Evolutionary conservation across 2,329 filamentous ascomycete genomes (phyloP), one percentile per base, ranked within the genome.

Genomic region (Pezicula radicicola): DNA sequence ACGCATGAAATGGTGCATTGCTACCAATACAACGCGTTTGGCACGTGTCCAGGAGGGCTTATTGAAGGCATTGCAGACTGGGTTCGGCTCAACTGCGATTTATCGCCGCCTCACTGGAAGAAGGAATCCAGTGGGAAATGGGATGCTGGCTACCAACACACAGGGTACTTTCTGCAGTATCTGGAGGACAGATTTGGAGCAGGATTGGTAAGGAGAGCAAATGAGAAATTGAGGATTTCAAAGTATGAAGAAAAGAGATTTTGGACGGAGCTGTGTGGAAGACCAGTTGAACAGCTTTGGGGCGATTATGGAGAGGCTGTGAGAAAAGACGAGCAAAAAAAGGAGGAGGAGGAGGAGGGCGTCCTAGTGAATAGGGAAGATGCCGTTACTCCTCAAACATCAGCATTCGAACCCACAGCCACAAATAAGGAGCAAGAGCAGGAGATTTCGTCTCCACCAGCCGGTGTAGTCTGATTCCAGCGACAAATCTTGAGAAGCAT

Each of bases 1-100:
- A 87, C 88, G 1, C 93, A 97, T 67, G 93, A 97, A 71, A 85
- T 97, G 55, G 93, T 97, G 13, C 94, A 97, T 73, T 97, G 91
- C 72, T 95, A 88, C 72, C 93, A 97, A 70, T 88, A 89, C 70
- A 86, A 90, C 61, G 87, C 77, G 2, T 73, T 62, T 18, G 77
- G 76, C 2, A 73, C 73, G 4, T 82, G 83, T 41, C 88, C 88
- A 0, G 86, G 86, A 1, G 94, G 94, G 0, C 70, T 97, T 44
- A 86, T 96, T 51, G 93, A 97, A 70, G 93, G 93, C 1, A 83
- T 97, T 49, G 93, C 93, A 18, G 94, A 97, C 71, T 97, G 90
- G 82, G 92, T 97, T 21, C 81, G 93, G 2, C 72, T 97, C 55
- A 84, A 83, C 57, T 85, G 85, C 46, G 80, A 79, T 0, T 77